A percentile compares a stretch with the other conserved stretches of the same genome.
Conservation (phyloP, 1,284 basidiomycete genomes). For the Anthracocystis setariae region DNA sequence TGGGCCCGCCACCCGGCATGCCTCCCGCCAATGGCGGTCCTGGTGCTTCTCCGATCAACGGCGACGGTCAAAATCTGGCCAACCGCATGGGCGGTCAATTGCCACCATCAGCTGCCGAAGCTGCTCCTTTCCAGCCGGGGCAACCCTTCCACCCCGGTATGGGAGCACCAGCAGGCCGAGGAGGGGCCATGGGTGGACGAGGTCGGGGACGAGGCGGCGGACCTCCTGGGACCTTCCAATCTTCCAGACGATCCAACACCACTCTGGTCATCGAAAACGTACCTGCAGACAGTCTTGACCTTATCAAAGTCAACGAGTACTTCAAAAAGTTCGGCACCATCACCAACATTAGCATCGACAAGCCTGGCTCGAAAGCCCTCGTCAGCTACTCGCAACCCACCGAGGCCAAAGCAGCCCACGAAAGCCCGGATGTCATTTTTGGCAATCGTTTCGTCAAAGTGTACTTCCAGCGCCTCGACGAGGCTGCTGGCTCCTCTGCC, state of each 20-base stretch:
- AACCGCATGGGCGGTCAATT: constrained; percentile 38
- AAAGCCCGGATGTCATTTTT: constrained; percentile 90
- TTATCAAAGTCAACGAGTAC: constrained; percentile 84
- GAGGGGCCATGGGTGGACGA: constrained; percentile 71
- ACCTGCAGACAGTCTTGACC: constrained; percentile 80
- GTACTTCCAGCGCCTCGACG: constrained; percentile 66
- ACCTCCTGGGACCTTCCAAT: constrained; percentile 71
- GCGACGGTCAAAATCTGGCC: constrained; percentile 33
- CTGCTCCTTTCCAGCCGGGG: constrained; percentile 7
- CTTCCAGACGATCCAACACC: constrained; percentile 72
- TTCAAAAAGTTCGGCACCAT: constrained; percentile 92
- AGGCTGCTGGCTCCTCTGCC: constrained; percentile 74
- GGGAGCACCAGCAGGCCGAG: constrained; percentile 32
- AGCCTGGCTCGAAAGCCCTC: constrained; percentile 78
- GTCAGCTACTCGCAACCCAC: constrained; percentile 87
- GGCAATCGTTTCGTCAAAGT: constrained; percentile 91
- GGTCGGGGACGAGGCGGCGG: constrained; percentile 67
- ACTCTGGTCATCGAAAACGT: constrained; percentile 95
- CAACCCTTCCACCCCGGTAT: constrained; percentile 20
- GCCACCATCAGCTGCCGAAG: constrained; percentile 18
- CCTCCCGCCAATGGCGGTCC: constrained; percentile 9
- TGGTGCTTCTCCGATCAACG: constrained; percentile 20
- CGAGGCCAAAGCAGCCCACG: constrained; percentile 88
- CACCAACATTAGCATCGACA: constrained; percentile 89
- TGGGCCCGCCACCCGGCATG: constrained; percentile 40